A percentile compares a stretch with the other conserved stretches of the same genome.
Conservation (phyloP, 345 rosid genomes). For the Crucihimalaya himalaica region DNA sequence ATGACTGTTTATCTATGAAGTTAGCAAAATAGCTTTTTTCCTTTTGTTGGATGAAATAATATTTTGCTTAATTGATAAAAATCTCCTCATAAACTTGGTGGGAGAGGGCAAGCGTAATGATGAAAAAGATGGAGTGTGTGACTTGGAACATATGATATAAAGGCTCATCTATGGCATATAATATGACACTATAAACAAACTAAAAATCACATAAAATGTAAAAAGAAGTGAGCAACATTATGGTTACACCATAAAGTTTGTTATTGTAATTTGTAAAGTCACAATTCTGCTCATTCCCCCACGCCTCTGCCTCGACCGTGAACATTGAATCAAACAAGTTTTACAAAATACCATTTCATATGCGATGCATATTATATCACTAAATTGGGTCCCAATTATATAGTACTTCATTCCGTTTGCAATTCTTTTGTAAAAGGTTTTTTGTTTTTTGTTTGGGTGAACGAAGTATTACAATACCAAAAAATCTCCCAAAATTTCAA, state of each 20-base stretch:
- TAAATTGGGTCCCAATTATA: conserved; percentile 31
- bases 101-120: conserved; percentile 23
- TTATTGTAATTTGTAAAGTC: conserved; percentile 37
- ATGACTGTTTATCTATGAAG: neutral
- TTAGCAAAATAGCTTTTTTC: neutral
- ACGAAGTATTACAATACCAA: neutral
- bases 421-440: neutral
- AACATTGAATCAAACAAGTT: conserved; percentile 32
- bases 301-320: conserved; percentile 41
- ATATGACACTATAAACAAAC: conserved; percentile 12
- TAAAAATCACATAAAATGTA: conserved; percentile 24
- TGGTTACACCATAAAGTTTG: conserved; percentile 38
- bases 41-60: neutral
- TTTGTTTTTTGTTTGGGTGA: no score
- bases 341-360: neutral
- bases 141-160: conserved; percentile 39
- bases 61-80: neutral
- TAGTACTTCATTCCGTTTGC: neutral
- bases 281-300: conserved; percentile 45
- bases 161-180: conserved; percentile 24
- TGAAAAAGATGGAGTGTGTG: conserved; percentile 35
- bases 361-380: conserved; percentile 26
- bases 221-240: conserved; percentile 37
- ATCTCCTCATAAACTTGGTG: conserved; percentile 8
- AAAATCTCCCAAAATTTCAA: neutral